Evolutionary conservation across 2,329 filamentous ascomycete species (phyloP).

Genomic region (Beauveria sp.): DNA sequence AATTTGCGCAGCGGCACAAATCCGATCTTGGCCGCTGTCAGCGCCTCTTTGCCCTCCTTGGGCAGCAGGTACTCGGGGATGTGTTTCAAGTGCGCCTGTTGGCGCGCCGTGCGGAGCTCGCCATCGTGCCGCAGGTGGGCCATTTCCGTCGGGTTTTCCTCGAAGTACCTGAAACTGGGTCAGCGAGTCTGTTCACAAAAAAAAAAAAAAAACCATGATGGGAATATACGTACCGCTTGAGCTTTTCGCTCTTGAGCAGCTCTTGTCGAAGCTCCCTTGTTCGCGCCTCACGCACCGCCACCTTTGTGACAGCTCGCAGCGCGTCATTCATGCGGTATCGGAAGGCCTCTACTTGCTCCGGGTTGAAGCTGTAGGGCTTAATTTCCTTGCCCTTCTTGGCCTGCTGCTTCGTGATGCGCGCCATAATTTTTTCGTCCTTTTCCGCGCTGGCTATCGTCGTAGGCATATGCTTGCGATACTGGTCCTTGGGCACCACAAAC

Average conservation of each 20-base stretch:
- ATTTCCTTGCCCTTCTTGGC: constrained; percentile 70
- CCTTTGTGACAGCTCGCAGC: constrained; percentile 78
- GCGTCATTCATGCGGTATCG: constrained; percentile 93
- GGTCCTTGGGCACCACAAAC: constrained; percentile 76
- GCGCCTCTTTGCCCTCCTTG: constrained; percentile 61
- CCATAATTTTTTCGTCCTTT: constrained; percentile 77
- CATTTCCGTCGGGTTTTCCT: constrained; percentile 89
- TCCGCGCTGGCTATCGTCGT: constrained; percentile 69
- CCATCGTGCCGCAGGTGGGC: constrained; percentile 83
- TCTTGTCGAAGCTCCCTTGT: constrained; percentile 83
- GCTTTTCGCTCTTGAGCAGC: constrained; percentile 85
- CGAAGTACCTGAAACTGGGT: constrained; percentile 59
- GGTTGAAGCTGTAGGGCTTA: constrained; percentile 89
- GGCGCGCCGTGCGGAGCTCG: constrained; percentile 72
- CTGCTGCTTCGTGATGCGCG: constrained; percentile 73
- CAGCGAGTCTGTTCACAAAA: not conserved
- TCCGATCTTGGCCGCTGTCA: constrained; percentile 60
- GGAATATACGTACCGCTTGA: constrained; percentile 52
- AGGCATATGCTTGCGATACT: constrained; percentile 82
- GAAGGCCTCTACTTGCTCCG: constrained; percentile 88
- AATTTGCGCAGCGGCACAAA: constrained; percentile 62
- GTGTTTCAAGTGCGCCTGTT: constrained; percentile 86
- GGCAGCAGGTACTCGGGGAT: constrained; percentile 92
- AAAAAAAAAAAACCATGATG: not conserved
- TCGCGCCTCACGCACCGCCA: constrained; percentile 83